Base-by-base conservation (phyloP, 169 alveolate species). In the Cryptosporidium bovis region DNA sequence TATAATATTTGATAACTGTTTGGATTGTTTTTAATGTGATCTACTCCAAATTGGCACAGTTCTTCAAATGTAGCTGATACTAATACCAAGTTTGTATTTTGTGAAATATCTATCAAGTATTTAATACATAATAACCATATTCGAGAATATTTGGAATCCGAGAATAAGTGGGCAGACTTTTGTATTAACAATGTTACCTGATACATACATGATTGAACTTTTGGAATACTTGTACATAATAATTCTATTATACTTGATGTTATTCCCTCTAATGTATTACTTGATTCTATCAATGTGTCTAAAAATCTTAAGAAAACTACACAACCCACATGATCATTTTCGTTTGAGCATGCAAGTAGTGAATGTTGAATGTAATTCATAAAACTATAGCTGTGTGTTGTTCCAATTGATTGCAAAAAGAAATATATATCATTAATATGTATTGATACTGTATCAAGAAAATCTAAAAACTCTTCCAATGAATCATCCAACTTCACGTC, bases 351-450 rank as follows among this genome's bases (percentile, higher is more conserved):
- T 7, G 69, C 29, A 7, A 77, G 10, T 12, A 77, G 36, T 20
- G 87, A 77, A 29, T 77, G 87, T 24, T 77, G 71, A 16, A 77
- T 77, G 44, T 60, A 77, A n/a, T 68, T 77, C 15, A 77, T 51
- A 48, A 77, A 77, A 18, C 64, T 62, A 10, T 56, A 62, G 13
- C 77, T 64, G 56, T 77, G 71, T 7, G 64, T 15, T 34, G 64
- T n/a, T 55, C 87, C 87, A 51, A 77, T 24, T 16, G 87, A 58
- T 36, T 20, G 50, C n/a, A 77, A 13, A 48, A 77, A 77, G 33
- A 77, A 77, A 66, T 77, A 77, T 3, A 77, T 77, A n/a, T 77
- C 87, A 62, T 50, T 62, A 40, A 77, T 77, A 60, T 77, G 87
- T 7, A 77, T 53, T 27, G 69, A 58, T 36, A 71, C 87, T 8